These are phyloP conservation scores for Cinnamomum chago DNA, from an alignment of 164 flowering plant genomes.

Conservation along the genomic window DNA sequence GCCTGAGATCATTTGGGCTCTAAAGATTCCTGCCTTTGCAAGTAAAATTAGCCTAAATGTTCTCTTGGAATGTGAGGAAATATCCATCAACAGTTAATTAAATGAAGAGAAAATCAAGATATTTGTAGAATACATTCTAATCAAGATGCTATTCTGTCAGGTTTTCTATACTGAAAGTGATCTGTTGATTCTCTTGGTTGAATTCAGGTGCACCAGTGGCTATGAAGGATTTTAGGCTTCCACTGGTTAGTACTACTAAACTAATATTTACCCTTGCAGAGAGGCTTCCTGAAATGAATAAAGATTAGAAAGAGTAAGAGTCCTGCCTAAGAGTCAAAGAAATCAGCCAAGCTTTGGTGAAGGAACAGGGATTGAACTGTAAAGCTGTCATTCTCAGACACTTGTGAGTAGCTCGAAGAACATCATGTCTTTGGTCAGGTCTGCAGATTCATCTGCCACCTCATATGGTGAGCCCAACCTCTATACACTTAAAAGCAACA, in stretches of 20 bases:
- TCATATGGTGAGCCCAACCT: constrained; percentile 41
- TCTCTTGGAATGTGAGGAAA: no score
- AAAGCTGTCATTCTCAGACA: neutral
- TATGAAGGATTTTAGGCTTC: neutral
- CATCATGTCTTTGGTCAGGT: constrained; percentile 48
- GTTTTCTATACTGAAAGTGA: no score
- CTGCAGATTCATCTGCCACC: constrained; percentile 47
- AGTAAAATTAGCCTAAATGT: no score
- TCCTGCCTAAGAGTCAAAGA: neutral
- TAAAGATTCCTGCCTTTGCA: no score
- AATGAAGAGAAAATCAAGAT: no score
- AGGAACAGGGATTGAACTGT: neutral
- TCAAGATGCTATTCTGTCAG: no score
- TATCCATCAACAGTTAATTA: no score
- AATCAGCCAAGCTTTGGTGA: neutral
- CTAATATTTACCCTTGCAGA: neutral
- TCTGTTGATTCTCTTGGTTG: no score
- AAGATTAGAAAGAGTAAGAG: neutral
- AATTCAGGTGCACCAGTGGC: no score
- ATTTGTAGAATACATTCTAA: no score
- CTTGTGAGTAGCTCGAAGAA: neutral
- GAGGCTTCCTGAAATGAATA: neutral
- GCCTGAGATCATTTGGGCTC: no score
- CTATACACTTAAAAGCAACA: constrained; percentile 33
- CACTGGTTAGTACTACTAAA: neutral